Base-by-base conservation (phyloP, 305 asterid species). In the Lippia alba region DNA sequence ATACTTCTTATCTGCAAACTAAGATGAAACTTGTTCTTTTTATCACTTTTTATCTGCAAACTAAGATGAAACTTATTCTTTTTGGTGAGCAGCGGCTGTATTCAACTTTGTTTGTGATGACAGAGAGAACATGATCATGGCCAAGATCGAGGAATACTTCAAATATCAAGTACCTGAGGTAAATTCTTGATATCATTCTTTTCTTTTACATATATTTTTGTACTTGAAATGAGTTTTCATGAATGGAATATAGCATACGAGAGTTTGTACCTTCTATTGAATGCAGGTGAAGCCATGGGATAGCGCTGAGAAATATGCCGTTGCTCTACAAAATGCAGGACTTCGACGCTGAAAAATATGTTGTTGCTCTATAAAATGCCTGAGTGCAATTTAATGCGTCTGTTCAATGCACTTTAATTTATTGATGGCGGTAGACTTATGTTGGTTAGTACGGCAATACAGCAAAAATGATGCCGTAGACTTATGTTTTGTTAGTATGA, bases 91-190 rank as follows among this genome's bases (percentile, higher is more conserved):
- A 94, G 97, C 97, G 72, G 99, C 97, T 3, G 96, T 83, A 15
- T 94, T 88, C 80, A 94, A 94, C 83, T 79, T 94, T 77, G 76
- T 91, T 11, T 82, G 86, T 58, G 48, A 41, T 30, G 85, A 76
- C 11, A 75, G 72, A 36, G 99, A 91, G 53, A 77, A 75, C 44
- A 48, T 56, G 69, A 30, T 87, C 30, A 88, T 94, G 92, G 75
- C 49, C 58, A 88, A 88, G 85, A 94, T 94, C 56, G 95, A 88
- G 90, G 71, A 39, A 46, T 74, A 94, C 79, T 94, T 89, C 70
- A 79, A 88, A 56, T 3, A 81, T 60, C 79, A 62, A 49, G 69
- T 80, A 68, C 59, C 72, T 2, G 95, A 91, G 97, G 99, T 88
- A 67, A 67, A 33, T n/a, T 32, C 12, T 56, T 44, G 12, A 44